Evolutionary conservation across 352 stramenopile species (phyloP).

Genomic region (Peronospora tabacina): DNA sequence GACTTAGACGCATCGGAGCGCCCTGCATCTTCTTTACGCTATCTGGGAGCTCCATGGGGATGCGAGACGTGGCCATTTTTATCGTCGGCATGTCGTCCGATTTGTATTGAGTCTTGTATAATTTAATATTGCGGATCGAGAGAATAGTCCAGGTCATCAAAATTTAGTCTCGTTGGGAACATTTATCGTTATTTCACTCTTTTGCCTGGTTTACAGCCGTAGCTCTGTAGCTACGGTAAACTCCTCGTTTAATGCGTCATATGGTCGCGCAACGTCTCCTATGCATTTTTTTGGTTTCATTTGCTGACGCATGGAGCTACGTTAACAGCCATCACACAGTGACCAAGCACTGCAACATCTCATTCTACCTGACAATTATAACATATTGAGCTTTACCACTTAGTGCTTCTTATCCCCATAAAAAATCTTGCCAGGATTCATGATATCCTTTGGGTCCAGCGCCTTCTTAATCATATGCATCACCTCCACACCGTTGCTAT

Average conservation of each 20-base stretch:
- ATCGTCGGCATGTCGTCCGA: conserved; percentile 13
- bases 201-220: too few species aligned
- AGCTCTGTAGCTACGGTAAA: too few species aligned
- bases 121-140: neutral
- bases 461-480: conserved; percentile 93
- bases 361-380: neutral
- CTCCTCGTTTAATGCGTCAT: too few species aligned
- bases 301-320: too few species aligned
- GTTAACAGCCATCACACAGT: too few species aligned
- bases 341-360: neutral
- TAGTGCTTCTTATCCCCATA: conserved; percentile 36
- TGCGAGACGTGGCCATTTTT: conserved; percentile 4
- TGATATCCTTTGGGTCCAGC: conserved; percentile 92
- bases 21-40: conserved; percentile 31
- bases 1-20: conserved; percentile 25
- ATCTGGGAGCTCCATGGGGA: conserved; percentile 20
- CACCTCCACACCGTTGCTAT: conserved; percentile 86
- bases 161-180: too few species aligned
- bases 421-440: conserved; percentile 98
- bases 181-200: too few species aligned
- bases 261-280: too few species aligned
- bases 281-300: too few species aligned
- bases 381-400: conserved; percentile 4
- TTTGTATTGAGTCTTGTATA: conserved; percentile 1
- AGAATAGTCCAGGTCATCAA: neutral